Evolutionary conservation across 805 yeast genomes (phyloP), one percentile per base, ranked within the genome.

Genomic region (Zygoascus bituminiphila): DNA sequence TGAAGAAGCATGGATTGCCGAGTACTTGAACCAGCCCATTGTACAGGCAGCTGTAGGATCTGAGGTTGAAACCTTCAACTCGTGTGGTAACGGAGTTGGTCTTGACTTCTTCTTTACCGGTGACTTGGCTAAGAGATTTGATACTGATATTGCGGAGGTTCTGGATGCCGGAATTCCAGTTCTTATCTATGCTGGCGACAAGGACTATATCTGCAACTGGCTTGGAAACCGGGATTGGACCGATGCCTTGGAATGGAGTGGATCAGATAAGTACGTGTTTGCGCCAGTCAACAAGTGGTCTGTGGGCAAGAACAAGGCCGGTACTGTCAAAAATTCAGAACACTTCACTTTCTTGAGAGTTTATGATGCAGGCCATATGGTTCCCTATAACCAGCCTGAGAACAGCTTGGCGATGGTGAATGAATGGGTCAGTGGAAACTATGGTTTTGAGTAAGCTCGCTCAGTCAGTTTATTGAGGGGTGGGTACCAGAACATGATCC

Each of bases 321-420:
- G 88, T 56, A 78, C 77, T 55, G 81, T 77, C 52, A 82, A 81
- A 64, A 79, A 77, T 56, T 50, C 48, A 61, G 81, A 78, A 40
- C 58, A 79, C 47, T 82, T 88, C 63, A 83, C 95, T 1, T 88
- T 83, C 68, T 73, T 88, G 62, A 78, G 95, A 65, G 74, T 88
- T 43, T 86, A 69, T 58, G 88, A 82, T 58, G 96, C 93, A 42
- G 96, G 96, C 33, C 96, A 88, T 68, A 88, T 88, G 96, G 95
- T 87, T 57, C 96, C 96, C 21, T 81, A 71, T 31, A 50, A 88
- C 67, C 89, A 84, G 69, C 95, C 96, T 19, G 79, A 75, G 58
- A 73, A 75, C 62, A 70, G 94, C 2, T 71, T 83, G 54, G 88
- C 78, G 48, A 81, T 88, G 88, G 77, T 88, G 53, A 84, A 86